Evolutionary conservation across 768 basidiomycete species (phyloP).

Genomic region (Podaxis sp.): DNA sequence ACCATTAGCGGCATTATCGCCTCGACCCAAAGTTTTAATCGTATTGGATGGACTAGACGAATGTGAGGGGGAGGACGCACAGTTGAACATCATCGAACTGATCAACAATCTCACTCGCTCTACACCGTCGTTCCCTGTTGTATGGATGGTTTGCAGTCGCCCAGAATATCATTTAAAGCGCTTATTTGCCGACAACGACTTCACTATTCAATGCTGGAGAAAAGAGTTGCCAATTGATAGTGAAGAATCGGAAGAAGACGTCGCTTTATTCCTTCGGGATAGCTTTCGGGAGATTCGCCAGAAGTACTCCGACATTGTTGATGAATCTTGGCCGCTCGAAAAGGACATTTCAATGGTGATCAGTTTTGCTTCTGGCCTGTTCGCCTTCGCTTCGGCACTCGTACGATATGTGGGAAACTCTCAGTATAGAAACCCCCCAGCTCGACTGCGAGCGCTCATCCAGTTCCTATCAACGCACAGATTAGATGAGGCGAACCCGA

Average conservation of each 20-base stretch:
- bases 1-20: neutral
- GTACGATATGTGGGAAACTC: neutral
- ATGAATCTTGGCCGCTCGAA: neutral
- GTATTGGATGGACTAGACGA: constrained; percentile 7
- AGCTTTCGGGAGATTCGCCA: neutral
- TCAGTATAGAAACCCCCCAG: neutral
- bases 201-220: neutral
- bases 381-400: neutral
- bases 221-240: neutral
- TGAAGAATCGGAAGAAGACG: neutral
- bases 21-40: neutral
- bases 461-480: neutral
- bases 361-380: neutral
- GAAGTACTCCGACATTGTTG: neutral
- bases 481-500: neutral
- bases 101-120: neutral
- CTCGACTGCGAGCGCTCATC: neutral
- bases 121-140: neutral
- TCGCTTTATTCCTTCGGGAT: neutral
- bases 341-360: neutral
- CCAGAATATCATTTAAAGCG: neutral
- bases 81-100: neutral
- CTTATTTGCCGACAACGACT: neutral
- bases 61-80: constrained; percentile 1
- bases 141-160: constrained; percentile 7